A percentile compares a stretch with the other conserved stretches of the same genome.
Evolutionary conservation across 192 early-diverging fungal species (phyloP).

Genomic region (Lobulomyces angularis): DNA sequence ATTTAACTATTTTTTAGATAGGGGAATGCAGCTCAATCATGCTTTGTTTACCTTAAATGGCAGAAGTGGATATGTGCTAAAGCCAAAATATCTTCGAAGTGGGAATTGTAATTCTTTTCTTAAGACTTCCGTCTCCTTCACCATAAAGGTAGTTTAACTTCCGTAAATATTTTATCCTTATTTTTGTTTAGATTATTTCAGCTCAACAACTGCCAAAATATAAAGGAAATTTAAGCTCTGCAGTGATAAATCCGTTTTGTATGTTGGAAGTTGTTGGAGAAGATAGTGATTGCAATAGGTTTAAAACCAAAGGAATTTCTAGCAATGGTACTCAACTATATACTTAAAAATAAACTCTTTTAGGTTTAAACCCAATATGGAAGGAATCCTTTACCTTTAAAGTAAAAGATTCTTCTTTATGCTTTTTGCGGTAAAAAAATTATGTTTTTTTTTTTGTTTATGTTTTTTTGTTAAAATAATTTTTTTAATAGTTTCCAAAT

Average conservation of each 20-base stretch:
- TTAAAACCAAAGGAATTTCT: slow-evolving; percentile 34
- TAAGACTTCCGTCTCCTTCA: too few species aligned
- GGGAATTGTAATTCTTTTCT: too few species aligned
- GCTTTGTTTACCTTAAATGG: slow-evolving; percentile 69
- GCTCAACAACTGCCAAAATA: slow-evolving; percentile 60
- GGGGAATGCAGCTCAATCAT: slow-evolving; percentile 66
- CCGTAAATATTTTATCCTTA: too few species aligned
- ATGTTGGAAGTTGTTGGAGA: slow-evolving; percentile 41
- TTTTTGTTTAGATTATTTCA: slow-evolving; percentile 49
- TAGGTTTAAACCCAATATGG: too few species aligned
- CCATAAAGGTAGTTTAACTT: too few species aligned
- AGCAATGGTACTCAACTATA: slow-evolving; percentile 35
- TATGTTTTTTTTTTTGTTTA: too few species aligned
- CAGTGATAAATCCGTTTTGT: slow-evolving; percentile 46
- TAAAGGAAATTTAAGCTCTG: slow-evolving; percentile 32
- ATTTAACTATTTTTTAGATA: too few species aligned
- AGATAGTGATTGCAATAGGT: slow-evolving; percentile 24
- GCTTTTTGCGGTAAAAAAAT: slow-evolving; percentile 28
- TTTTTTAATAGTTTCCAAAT: too few species aligned
- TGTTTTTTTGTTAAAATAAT: slow-evolving; percentile 25
- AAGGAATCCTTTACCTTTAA: slow-evolving; percentile 20
- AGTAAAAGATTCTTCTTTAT: slow-evolving; percentile 20
- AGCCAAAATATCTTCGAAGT: too few species aligned
- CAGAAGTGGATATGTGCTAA: slow-evolving; percentile 69
- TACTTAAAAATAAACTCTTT: too few species aligned